Evolutionary conservation across 2,329 filamentous ascomycete genomes (phyloP), one percentile per base, ranked within the genome.

Genomic region (Fusarium pseudograminearum): DNA sequence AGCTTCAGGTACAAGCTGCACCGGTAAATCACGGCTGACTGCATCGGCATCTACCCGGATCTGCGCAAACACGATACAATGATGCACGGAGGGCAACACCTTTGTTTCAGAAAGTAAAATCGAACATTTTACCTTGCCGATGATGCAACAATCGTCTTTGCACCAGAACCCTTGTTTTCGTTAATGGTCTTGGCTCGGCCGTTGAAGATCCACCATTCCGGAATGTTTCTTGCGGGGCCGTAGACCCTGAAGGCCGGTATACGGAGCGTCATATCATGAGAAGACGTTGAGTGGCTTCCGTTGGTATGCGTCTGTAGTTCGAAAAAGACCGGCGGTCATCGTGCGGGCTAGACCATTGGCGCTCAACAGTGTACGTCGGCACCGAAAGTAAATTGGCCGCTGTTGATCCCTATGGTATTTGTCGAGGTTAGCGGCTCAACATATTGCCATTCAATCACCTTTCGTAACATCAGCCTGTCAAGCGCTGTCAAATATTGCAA

Each of bases 121-220:
- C 24, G 36, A 48, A 45, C 16, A 11, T 34, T 41, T 38, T 56
- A 28, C 54, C 44, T 40, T 57, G 24, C 41, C 47, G 26, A 53
- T 68, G 63, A 54, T 65, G 67, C 41, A 64, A 53, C 33, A 64
- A 58, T 57, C 33, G 45, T 31, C 58, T 28, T 47, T 26, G 18
- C 7, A 26, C 2, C 16, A 31, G 9, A 51, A 55, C 53, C 53
- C 34, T 65, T 54, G 62, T 26, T 38, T 38, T 52, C 45, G 38
- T 52, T 47, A 48, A 52, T 36, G 42, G 64, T 45, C 65, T 50
- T 68, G 31, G 55, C 54, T 47, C 54, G 57, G 67, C 46, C 50
- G 67, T 70, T 70, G 12, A 5, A 55, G 68, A 54, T 48, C 68
- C 67, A 70, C 60, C 42, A 41, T 48, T 40, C 59, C 58, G 67